phyloP scores from a whole-genome alignment of 2,329 filamentous ascomycete species.

The Balansia obtecta region DNA sequence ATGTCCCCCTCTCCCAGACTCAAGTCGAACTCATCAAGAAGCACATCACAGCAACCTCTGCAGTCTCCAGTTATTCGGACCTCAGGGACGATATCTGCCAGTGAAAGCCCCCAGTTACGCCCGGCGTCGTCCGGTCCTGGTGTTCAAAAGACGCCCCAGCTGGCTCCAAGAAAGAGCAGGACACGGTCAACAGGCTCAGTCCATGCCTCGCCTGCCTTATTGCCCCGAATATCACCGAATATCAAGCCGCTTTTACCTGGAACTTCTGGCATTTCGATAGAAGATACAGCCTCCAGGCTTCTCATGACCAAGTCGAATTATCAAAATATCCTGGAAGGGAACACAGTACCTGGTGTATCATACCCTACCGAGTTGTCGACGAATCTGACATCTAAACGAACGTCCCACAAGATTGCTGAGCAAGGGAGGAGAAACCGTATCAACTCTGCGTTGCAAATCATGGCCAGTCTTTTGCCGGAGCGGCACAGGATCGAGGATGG shows the following conservation, averaged over 20 bases:
- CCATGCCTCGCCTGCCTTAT: constrained; percentile 73
- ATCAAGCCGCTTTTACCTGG: constrained; percentile 82
- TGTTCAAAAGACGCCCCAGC: constrained; percentile 40
- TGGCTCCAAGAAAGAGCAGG: constrained; percentile 45
- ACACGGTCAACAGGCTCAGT: constrained; percentile 64
- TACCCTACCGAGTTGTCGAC: constrained; percentile 87
- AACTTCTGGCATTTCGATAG: constrained; percentile 35
- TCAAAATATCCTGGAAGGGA: constrained; percentile 92
- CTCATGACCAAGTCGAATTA: constrained; percentile 95
- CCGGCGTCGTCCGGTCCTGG: constrained; percentile 37
- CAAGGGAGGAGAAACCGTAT: constrained; percentile 92
- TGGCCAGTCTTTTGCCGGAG: constrained; percentile 72
- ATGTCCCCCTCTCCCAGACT: constrained; percentile 21
- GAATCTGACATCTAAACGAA: constrained; percentile 89
- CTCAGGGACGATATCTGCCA: constrained; percentile 36
- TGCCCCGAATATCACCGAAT: constrained; percentile 83
- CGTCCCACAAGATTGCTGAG: constrained; percentile 95
- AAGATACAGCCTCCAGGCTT: constrained; percentile 56
- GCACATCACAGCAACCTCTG: constrained; percentile 34
- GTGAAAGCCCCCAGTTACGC: constrained; percentile 50
- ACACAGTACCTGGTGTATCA: constrained; percentile 74
- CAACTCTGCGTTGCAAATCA: constrained; percentile 84
- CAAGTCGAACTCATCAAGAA: constrained; percentile 34
- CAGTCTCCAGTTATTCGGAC: constrained; percentile 36
- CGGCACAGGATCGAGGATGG: constrained; percentile 26